Evolutionary conservation across 1,284 basidiomycete species (phyloP), one percentile per base, ranked within the genome.

Genomic region (Stygiomarasmius scandens): DNA sequence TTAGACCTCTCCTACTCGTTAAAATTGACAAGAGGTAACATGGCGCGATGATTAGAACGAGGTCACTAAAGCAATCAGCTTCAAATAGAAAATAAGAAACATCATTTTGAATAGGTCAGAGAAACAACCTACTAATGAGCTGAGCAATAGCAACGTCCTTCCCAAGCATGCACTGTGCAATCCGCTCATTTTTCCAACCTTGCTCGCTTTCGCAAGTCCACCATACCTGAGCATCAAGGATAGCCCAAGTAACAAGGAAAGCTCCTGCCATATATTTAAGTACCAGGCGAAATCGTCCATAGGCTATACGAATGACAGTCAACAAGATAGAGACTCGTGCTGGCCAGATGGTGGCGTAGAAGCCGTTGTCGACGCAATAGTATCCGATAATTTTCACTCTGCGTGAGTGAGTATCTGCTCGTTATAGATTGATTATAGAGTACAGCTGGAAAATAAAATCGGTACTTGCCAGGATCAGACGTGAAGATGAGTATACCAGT

Each of bases 141-240:
- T 52, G 50, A 41, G 50, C 50, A n/a, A 52, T 41, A 3, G 50
- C 50, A 22, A 52, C 50, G 19, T 52, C 36, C 41, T 41, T 38
- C 4, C 50, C 50, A 11, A 52, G 22, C 34, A 41, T 38, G 23
- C 50, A 52, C 34, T 52, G 50, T 20, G 50, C 29, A 24, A 38
- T 43, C 36, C 12, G 14, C 14, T 20, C n/a, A 20, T 52, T 20
- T 20, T 52, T 52, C 50, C 50, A 52, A 14, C 19, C 50, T 12
- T 29, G 50, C 16, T 52, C 11, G 11, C 50, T 20, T 23, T 52
- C 50, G 43, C 50, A 52, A 6, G 36, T 43, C 50, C 50, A 52
- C 19, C 36, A 52, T 5, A 52, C 50, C 23, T 52, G 36, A 1
- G 50, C 50, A 24, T 41, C 22, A 34, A 52, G 34, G n/a, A 52